phyloP scores from a whole-genome alignment of 768 basidiomycete species.

The Termitomyces sp. region DNA sequence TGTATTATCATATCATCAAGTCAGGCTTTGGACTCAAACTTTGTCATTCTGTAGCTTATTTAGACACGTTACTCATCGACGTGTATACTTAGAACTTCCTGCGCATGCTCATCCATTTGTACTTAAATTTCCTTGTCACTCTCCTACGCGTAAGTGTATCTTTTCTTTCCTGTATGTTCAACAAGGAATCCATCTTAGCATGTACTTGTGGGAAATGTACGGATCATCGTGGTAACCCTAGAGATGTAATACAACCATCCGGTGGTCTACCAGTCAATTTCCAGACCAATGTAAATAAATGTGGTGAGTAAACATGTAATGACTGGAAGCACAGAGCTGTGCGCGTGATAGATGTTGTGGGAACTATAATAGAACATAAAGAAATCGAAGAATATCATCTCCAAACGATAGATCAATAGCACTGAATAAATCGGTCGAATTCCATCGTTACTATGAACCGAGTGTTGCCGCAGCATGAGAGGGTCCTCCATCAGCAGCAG shows the following conservation, averaged over 20 bases:
- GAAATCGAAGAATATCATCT: not conserved
- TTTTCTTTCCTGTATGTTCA: not conserved
- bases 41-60: constrained; percentile 11
- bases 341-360: constrained; percentile 1
- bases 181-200: not conserved
- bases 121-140: not conserved
- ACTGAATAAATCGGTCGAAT: not conserved
- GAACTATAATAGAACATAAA: constrained; percentile 7
- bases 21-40: not conserved
- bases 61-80: constrained; percentile 7
- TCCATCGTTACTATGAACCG: not conserved
- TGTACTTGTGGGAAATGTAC: not conserved
- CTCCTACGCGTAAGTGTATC: not conserved
- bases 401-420: constrained; percentile 1
- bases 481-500: not conserved
- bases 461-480: not conserved
- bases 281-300: constrained; percentile 6
- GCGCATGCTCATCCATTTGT: constrained; percentile 6
- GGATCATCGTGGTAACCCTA: not conserved
- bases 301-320: not conserved
- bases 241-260: constrained; percentile 8
- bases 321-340: constrained; percentile 1
- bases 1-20: constrained; percentile 2
- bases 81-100: constrained; percentile 9
- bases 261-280: constrained; percentile 1